Base-by-base conservation (phyloP, 257 asterid species). In the Gynochthodes officinalis region DNA sequence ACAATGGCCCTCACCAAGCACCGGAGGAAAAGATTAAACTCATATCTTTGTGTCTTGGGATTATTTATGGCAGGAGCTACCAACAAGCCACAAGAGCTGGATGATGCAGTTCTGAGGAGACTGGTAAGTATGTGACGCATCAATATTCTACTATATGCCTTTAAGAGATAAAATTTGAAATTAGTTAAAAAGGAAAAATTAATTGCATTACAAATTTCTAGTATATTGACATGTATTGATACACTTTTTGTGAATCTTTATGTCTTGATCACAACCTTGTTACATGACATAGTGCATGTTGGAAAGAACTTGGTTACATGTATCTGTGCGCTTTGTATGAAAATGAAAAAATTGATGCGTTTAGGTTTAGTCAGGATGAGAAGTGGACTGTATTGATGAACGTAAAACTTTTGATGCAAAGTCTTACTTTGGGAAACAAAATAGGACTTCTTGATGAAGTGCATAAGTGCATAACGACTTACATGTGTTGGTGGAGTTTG, bases 81-180 rank as follows among this genome's bases (percentile, higher is more conserved):
- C 10, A 95, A 95, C 89, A 95, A 95, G 78, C 99, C 99, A 76
- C 97, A 92, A 71, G 99, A 95, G 79, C 82, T 95, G 88, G 99
- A 95, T 69, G 99, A 95, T 72, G 99, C 99, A 64, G 99, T 95
- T 80, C 95, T 95, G 43, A 86, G 99, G 87, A 92, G 99, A 85
- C 87, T 95, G 98, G 99, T 95, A 72, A 87, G 99, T 80, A 67
- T 74, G 64, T 50, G 73, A 6, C 69, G 67, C 72, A 71, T 73
- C 28, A 60, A 15, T 55, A 14, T 64, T 46, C 48, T 69, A 28
- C 44, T 19, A 35, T 35, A 69, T 28, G 63, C 63, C 21, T 42
- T 30, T 43, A 25, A 30, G 67, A 66, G 57, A 57, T 39, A 58
- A 15, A 53, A 40, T 14, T 57, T 57, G n/a, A 27, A 32, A 55